Conservation (phyloP, 192 early-diverging fungal genomes). For the Gryganskiella cystojenkinii region DNA sequence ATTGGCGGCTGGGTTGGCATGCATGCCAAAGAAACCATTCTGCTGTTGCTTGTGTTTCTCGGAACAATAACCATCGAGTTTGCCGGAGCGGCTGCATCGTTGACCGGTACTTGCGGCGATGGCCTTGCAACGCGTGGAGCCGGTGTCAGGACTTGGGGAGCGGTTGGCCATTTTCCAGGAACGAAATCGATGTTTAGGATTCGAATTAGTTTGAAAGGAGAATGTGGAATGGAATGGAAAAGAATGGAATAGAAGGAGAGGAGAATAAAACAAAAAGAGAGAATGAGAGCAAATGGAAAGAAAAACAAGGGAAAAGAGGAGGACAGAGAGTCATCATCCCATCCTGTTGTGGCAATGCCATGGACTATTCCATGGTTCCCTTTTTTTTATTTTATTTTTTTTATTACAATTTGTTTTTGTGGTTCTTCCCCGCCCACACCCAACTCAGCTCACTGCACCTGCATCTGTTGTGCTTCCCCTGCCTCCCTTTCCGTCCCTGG, state of each 20-base stretch:
- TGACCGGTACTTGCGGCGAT: constrained; percentile 41
- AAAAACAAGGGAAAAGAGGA: background rate
- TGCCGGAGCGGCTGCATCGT: constrained; percentile 31
- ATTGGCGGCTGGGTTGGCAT: background rate
- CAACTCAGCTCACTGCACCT: too few relatives aligned
- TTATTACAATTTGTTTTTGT: too few relatives aligned
- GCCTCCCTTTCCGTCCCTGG: too few relatives aligned
- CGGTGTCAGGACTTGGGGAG: background rate
- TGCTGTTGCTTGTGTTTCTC: constrained; percentile 43
- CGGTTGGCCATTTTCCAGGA: background rate
- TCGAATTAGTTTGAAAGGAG: background rate
- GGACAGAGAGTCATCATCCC: too few relatives aligned
- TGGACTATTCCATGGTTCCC: too few relatives aligned
- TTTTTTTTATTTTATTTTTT: too few relatives aligned
- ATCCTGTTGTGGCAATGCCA: too few relatives aligned
- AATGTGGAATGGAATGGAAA: background rate
- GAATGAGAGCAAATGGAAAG: background rate
- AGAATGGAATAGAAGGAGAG: background rate
- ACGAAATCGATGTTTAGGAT: background rate
- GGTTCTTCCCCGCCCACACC: too few relatives aligned
- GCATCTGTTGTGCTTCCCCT: too few relatives aligned
- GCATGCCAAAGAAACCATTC: constrained; percentile 2
- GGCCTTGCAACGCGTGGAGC: constrained; percentile 31
- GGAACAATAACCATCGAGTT: constrained; percentile 47
- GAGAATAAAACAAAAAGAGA: background rate